phyloP scores from a whole-genome alignment of 805 yeast genomes.

The Komagataella ulmi region DNA sequence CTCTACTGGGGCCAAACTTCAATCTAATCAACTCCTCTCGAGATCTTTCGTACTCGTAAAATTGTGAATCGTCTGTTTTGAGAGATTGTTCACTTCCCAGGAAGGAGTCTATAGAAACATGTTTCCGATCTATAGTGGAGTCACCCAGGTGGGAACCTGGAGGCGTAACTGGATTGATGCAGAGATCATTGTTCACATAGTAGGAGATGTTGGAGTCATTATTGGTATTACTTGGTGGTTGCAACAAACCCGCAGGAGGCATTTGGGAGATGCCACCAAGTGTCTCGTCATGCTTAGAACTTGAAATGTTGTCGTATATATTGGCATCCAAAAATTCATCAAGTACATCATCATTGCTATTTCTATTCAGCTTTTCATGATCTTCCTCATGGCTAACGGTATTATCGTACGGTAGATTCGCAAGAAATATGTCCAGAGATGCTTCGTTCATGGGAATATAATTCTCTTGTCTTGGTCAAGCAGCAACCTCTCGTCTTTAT shows the following conservation, averaged over 20 bases:
- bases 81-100: neutral
- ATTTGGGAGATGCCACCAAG: neutral
- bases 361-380: neutral
- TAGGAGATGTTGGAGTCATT: neutral
- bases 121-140: neutral
- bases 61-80: constrained; percentile 9
- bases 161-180: constrained; percentile 1
- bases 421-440: neutral
- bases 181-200: constrained; percentile 1
- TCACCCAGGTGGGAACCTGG: neutral
- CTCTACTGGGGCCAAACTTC: constrained; percentile 32
- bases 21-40: constrained; percentile 36
- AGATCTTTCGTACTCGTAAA: constrained; percentile 24
- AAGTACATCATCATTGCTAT: constrained; percentile 30
- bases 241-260: constrained; percentile 1
- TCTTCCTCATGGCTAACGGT: neutral
- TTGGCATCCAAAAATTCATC: constrained; percentile 45
- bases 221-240: neutral
- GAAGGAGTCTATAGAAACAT: neutral
- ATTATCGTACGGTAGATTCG: neutral
- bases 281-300: neutral
- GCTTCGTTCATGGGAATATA: neutral
- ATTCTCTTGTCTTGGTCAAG: neutral
- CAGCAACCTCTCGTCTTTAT: neutral
- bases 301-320: constrained; percentile 22